A percentile compares a stretch with the other conserved stretches of the same genome.
Conservation (phyloP, 1,139 yeast species). For the Kluyveromyces marxianus region DNA sequence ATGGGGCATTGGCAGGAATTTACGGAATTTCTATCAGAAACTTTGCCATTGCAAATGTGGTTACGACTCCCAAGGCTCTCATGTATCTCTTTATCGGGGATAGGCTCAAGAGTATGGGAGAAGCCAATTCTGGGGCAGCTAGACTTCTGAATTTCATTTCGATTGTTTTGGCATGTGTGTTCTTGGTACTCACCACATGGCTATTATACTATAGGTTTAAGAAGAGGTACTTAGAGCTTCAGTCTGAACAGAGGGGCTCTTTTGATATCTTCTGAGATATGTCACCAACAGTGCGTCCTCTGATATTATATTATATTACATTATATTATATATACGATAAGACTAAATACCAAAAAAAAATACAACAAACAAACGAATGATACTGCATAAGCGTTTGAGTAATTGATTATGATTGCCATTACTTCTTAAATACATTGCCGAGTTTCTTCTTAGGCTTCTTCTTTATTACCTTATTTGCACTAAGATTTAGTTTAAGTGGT, state of each 20-base stretch:
- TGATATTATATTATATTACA: too few relatives aligned
- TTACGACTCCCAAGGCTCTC: slow-evolving; percentile 75
- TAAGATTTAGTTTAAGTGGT: slow-evolving; percentile 1
- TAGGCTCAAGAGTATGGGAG: slow-evolving; percentile 65
- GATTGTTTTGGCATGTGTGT: slow-evolving; percentile 48
- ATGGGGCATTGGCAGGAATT: slow-evolving; percentile 85
- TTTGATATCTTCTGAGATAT: slow-evolving; percentile 6
- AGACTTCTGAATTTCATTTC: slow-evolving; percentile 58
- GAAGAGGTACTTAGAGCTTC: slow-evolving; percentile 29
- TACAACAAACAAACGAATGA: background rate
- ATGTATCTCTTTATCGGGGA: slow-evolving; percentile 77
- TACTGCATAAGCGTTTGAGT: too few relatives aligned
- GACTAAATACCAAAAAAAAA: too few relatives aligned
- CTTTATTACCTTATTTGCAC: slow-evolving; percentile 11
- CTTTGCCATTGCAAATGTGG: slow-evolving; percentile 61
- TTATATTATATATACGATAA: too few relatives aligned
- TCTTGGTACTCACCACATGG: slow-evolving; percentile 60
- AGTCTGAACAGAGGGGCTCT: slow-evolving; percentile 11
- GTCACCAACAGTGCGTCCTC: background rate
- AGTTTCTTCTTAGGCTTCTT: slow-evolving; percentile 7
- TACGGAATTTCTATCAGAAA: slow-evolving; percentile 60
- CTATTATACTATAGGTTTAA: slow-evolving; percentile 55
- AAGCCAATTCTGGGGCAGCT: slow-evolving; percentile 43
- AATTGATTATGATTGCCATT: too few relatives aligned
- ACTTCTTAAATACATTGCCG: slow-evolving; percentile 6